These are phyloP conservation scores for Carallia brachiata DNA, from an alignment of 345 rosid species.

Conservation along the genomic window DNA sequence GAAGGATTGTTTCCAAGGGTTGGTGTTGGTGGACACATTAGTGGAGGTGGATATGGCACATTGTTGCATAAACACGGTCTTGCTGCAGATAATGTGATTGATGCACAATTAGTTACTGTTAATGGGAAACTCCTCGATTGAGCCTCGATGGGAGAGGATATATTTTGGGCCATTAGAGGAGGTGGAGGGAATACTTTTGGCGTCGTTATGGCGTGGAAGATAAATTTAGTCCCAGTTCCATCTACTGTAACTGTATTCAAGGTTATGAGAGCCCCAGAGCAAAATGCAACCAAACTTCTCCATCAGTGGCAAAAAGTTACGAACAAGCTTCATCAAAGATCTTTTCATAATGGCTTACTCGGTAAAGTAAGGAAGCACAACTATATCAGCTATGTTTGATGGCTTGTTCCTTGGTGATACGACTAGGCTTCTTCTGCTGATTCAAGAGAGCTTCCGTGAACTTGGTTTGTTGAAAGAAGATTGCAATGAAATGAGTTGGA, in stretches of 20 bases:
- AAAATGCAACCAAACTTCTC: constrained; percentile 1
- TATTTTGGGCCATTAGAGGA: background rate
- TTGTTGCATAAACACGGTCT: background rate
- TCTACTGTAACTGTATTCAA: background rate
- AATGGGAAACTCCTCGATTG: background rate
- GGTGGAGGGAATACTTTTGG: background rate
- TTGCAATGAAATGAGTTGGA: constrained; percentile 12
- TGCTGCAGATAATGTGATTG: background rate
- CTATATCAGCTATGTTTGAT: background rate
- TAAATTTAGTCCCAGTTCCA: constrained; percentile 1
- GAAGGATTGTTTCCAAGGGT: background rate
- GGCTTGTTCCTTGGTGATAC: constrained; percentile 3
- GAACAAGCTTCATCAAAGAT: background rate
- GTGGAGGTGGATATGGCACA: background rate
- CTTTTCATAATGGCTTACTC: background rate
- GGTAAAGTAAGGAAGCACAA: background rate
- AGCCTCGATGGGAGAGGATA: background rate
- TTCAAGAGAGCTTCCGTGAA: background rate
- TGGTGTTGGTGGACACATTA: background rate
- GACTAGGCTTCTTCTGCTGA: background rate
- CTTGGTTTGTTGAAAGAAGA: background rate
- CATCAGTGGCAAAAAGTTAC: background rate
- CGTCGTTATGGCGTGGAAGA: background rate
- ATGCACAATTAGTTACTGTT: background rate
- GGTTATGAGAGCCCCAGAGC: background rate